phyloP scores from a whole-genome alignment of 495 filamentous ascomycete genomes.

The Trichoderma virens region DNA sequence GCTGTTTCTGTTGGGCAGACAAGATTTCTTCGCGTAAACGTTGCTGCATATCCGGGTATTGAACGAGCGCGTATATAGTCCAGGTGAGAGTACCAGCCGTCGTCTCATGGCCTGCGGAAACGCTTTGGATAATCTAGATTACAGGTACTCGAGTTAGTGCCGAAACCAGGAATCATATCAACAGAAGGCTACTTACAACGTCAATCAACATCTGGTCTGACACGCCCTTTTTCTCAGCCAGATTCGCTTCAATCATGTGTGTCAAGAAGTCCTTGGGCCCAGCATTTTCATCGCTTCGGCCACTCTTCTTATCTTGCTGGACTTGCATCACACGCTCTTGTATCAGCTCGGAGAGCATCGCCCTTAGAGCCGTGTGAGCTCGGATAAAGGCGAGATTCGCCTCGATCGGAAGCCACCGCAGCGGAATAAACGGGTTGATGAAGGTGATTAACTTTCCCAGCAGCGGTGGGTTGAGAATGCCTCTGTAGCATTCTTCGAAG shows the following conservation, averaged over 20 bases:
- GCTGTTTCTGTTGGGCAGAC: slow-evolving; percentile 14
- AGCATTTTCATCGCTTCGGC: not conserved
- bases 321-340: slow-evolving; percentile 17
- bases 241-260: slow-evolving; percentile 17
- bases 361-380: slow-evolving; percentile 13
- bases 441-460: slow-evolving; percentile 24
- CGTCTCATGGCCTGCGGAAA: slow-evolving; percentile 22
- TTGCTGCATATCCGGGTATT: slow-evolving; percentile 16
- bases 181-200: slow-evolving; percentile 13
- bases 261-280: slow-evolving; percentile 17
- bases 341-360: slow-evolving; percentile 21
- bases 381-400: slow-evolving; percentile 20
- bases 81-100: slow-evolving; percentile 19
- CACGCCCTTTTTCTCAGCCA: slow-evolving; percentile 4
- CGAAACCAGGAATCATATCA: not conserved
- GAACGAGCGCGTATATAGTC: slow-evolving; percentile 17
- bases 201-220: slow-evolving; percentile 19
- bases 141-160: not conserved
- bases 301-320: slow-evolving; percentile 11
- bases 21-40: slow-evolving; percentile 24
- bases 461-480: slow-evolving; percentile 23
- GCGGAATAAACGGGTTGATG: slow-evolving; percentile 22
- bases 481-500: slow-evolving; percentile 20
- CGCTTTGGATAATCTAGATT: slow-evolving; percentile 16
- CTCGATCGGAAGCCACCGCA: slow-evolving; percentile 21